Evolutionary conservation across 1,284 basidiomycete species (phyloP), one percentile per base, ranked within the genome.

Genomic region (Flammula alnicola): DNA sequence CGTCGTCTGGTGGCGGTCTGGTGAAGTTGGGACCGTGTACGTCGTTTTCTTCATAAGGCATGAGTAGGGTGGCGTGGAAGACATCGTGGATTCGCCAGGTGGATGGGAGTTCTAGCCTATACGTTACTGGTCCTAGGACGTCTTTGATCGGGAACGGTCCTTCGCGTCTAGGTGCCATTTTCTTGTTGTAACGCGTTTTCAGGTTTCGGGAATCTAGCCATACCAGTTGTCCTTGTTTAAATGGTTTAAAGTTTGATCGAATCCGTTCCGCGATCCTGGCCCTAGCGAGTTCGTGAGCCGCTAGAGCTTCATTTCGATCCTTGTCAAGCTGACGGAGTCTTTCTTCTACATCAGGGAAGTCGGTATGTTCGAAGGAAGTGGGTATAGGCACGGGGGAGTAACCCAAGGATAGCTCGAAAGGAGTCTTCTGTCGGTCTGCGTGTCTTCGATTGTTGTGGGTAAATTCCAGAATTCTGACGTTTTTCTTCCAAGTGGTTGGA

Each of bases 401-500:
- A 19, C 59, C 54, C 3, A 51, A 19, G 11, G 54, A 45, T 0
- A 58, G 32, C 47, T 60, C 29, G n/a, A 57, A 59, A 9, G 53
- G 55, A 0, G 57, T 46, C 6, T 35, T 35, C 19, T 37, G 20
- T 39, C 27, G 25, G 19, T 51, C 51, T 5, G 55, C 9, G 33
- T 63, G 54, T 36, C 35, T 37, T 45, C 45, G 4, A 9, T 45
- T 38, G 27, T 63, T 63, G 49, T 63, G 50, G 1, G 45, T 47
- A 37, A 61, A 57, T 48, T 63, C 49, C 4, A 50, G 17, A 11
- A 46, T 47, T 2, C 35, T n/a, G 1, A 55, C 4, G 3, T 29
- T 14, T 1, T 30, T 19, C 0, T 19, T 27, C 59, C 61, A 63
- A 14, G 32, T 23, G 0, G 36, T 30, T 0, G 43, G 60, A n/a